Evolutionary conservation across 306 rosid genomes (phyloP).

Genomic region (Dalbergia cochinchinensis): DNA sequence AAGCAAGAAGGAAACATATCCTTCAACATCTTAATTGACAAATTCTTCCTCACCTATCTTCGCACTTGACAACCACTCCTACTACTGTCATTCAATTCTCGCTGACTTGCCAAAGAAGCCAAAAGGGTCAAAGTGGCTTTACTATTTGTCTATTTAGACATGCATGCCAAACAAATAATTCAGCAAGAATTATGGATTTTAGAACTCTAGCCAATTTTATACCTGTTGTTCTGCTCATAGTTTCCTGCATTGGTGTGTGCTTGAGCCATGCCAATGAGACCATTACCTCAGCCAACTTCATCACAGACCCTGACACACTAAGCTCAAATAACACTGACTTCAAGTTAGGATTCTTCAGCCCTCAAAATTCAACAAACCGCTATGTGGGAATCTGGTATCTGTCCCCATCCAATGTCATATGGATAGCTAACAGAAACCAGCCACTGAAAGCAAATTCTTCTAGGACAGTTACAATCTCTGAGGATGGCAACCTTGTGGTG

Average conservation of each 20-base stretch:
- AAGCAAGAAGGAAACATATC: too few species aligned
- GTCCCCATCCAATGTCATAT: conserved; percentile 18
- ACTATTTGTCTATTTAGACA: background rate
- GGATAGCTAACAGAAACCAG: conserved; percentile 57
- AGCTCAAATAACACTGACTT: conserved; percentile 16
- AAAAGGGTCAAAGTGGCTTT: too few species aligned
- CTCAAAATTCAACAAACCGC: too few species aligned
- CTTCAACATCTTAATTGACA: too few species aligned
- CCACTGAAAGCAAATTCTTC: conserved; percentile 42
- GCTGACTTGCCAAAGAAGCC: background rate
- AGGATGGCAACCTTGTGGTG: conserved; percentile 43
- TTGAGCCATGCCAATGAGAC: conserved; percentile 1
- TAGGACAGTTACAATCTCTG: conserved; percentile 41
- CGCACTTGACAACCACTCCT: too few species aligned
- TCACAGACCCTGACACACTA: conserved; percentile 28
- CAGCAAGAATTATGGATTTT: conserved; percentile 4
- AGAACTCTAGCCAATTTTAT: background rate
- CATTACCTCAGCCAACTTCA: background rate
- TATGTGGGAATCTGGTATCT: conserved; percentile 35
- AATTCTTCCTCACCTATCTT: too few species aligned
- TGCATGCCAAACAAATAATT: background rate
- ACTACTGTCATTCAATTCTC: too few species aligned
- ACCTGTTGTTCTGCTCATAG: background rate
- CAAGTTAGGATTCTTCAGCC: background rate
- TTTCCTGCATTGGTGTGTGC: background rate